Percentiles rank a stretch among this genome's conserved stretches.
These are phyloP conservation scores for Arabidopsis lyrata DNA, from an alignment of 441 rosid genomes.

Conservation along the genomic window DNA sequence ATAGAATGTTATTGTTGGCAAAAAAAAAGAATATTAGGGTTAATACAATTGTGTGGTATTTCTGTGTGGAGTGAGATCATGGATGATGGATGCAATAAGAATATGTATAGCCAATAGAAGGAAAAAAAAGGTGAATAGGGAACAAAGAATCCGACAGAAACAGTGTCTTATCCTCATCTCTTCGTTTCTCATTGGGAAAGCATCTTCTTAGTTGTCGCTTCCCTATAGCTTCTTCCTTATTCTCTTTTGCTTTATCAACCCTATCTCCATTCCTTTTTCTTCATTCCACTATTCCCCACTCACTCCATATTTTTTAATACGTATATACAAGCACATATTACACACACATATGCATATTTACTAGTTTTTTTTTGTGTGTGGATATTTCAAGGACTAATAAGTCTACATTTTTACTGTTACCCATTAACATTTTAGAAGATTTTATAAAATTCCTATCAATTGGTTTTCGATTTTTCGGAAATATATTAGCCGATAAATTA, in stretches of 20 bases:
- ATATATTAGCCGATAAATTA: too few relatives aligned
- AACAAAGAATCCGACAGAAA: slow-evolving; percentile 44
- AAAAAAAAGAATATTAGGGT: slow-evolving; percentile 28
- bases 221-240: slow-evolving; percentile 48
- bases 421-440: neutral
- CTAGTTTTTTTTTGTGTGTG: too few relatives aligned
- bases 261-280: slow-evolving; percentile 34
- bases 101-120: slow-evolving; percentile 29
- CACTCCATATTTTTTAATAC: slow-evolving; percentile 1
- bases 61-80: slow-evolving; percentile 12
- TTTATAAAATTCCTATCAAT: neutral
- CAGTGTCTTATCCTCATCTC: slow-evolving; percentile 38
- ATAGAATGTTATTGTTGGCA: neutral
- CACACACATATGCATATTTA: too few relatives aligned
- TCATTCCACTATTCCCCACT: slow-evolving; percentile 44
- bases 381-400: too few relatives aligned
- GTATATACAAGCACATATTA: neutral
- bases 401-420: too few relatives aligned
- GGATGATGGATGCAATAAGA: slow-evolving; percentile 28
- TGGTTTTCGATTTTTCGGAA: neutral
- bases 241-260: slow-evolving; percentile 24
- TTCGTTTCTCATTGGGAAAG: slow-evolving; percentile 35
- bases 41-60: neutral
- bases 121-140: slow-evolving; percentile 22
- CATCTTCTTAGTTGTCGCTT: slow-evolving; percentile 49